A percentile compares a stretch with the other conserved stretches of the same genome.
These are phyloP conservation scores for Jaminaea rosea DNA, from an alignment of 1,284 basidiomycete genomes.

Conservation along the genomic window DNA sequence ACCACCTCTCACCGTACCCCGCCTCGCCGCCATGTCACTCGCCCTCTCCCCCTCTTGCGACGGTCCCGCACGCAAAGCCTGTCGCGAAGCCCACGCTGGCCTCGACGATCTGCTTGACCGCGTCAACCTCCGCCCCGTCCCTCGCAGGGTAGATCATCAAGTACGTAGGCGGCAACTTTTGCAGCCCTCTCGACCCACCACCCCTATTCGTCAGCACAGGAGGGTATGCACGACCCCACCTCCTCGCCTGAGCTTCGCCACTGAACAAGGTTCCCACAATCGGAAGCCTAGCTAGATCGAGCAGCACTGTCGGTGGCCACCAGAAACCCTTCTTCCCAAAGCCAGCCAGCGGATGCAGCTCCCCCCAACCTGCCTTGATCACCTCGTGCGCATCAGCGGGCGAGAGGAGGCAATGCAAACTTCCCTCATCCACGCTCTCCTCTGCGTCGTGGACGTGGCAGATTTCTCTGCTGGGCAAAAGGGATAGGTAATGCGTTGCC, in stretches of 20 bases:
- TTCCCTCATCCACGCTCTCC: conserved; percentile 10
- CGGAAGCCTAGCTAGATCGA: neutral
- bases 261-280: neutral
- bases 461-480: neutral
- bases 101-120: conserved; percentile 14
- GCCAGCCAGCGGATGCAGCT: conserved; percentile 24
- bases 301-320: conserved; percentile 2
- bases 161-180: conserved; percentile 24
- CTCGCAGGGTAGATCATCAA: conserved; percentile 21
- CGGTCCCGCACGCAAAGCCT: too few species aligned
- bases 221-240: conserved; percentile 7
- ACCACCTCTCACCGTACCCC: too few species aligned
- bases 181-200: neutral
- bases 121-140: conserved; percentile 14
- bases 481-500: neutral
- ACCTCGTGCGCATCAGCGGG: conserved; percentile 18
- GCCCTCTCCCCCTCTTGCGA: too few species aligned
- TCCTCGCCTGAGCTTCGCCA: neutral
- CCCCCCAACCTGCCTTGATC: conserved; percentile 20
- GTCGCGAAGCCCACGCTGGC: conserved; percentile 17
- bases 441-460: conserved; percentile 14
- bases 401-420: conserved; percentile 20
- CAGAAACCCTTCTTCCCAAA: conserved; percentile 6
- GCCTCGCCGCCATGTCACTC: too few species aligned
- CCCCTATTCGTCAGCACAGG: too few species aligned